Conservation (phyloP, 2,329 filamentous ascomycete genomes). For the Emergomyces orientalis region DNA sequence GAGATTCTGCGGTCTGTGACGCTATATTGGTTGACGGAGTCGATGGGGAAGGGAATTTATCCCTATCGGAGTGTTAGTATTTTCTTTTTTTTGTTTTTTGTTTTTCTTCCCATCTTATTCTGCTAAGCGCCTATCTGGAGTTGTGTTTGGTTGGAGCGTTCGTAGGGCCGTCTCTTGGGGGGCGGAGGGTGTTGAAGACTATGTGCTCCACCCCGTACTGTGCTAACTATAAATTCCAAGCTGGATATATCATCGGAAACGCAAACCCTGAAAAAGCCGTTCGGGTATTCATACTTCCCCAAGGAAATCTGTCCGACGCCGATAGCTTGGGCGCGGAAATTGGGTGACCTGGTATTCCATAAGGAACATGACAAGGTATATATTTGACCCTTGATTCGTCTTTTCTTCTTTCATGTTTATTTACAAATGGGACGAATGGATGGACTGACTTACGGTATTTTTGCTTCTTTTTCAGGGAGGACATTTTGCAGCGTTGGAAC, state of each 20-base stretch:
- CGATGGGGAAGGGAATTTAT: background rate
- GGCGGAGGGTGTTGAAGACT: no score
- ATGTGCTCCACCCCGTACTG: no score
- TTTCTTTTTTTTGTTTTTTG: background rate
- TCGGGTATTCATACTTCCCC: background rate
- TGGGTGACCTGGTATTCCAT: background rate
- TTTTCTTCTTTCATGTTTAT: background rate
- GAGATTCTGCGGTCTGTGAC: background rate
- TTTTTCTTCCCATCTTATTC: background rate
- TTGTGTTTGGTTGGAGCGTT: no score
- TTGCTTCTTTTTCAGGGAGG: background rate
- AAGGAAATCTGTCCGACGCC: background rate
- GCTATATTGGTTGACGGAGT: background rate
- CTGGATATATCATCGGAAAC: background rate
- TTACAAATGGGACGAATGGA: no score
- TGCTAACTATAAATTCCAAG: background rate
- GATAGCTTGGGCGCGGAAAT: background rate
- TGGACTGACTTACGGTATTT: background rate
- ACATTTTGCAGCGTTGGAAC: background rate
- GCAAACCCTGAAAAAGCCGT: background rate
- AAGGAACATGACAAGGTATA: background rate
- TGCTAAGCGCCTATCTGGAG: no score
- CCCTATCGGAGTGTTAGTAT: background rate
- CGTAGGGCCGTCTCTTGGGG: no score
- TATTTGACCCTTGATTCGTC: background rate